These are phyloP conservation scores for Suhomyces bokatorum DNA, from an alignment of 1,139 yeast genomes.

Conservation along the genomic window DNA sequence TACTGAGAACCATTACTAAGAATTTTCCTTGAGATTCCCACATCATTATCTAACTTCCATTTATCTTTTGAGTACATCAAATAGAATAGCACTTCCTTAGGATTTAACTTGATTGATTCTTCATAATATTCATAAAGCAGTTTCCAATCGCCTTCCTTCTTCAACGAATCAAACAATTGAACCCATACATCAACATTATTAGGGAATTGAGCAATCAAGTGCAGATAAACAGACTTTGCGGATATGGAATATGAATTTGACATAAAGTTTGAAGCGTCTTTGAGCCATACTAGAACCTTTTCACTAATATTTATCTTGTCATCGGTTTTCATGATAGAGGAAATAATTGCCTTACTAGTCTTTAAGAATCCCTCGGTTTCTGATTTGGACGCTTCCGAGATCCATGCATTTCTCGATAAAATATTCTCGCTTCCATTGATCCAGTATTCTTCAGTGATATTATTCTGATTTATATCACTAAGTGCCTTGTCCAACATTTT, in stretches of 20 bases:
- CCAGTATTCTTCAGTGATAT: slow-evolving; percentile 4
- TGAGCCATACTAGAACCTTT: slow-evolving; percentile 25
- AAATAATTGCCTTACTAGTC: slow-evolving; percentile 42
- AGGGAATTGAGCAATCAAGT: slow-evolving; percentile 50
- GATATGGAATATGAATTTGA: slow-evolving; percentile 31
- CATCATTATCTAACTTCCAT: slow-evolving; percentile 51
- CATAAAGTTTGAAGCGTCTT: slow-evolving; percentile 43
- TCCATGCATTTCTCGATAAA: slow-evolving; percentile 43
- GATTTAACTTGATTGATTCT: slow-evolving; percentile 49
- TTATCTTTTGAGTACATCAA: slow-evolving; percentile 74
- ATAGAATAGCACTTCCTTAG: slow-evolving; percentile 51
- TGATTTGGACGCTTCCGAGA: slow-evolving; percentile 38
- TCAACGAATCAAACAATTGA: slow-evolving; percentile 49
- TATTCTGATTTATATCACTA: slow-evolving; percentile 26
- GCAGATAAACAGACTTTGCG: slow-evolving; percentile 50
- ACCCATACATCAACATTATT: slow-evolving; percentile 57
- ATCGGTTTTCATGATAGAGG: slow-evolving; percentile 21
- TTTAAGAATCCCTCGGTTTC: slow-evolving; percentile 37
- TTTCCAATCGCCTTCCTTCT: slow-evolving; percentile 20
- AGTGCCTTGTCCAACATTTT: slow-evolving; percentile 57
- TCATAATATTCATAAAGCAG: slow-evolving; percentile 53
- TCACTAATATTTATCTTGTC: slow-evolving; percentile 9
- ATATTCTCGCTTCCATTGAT: not conserved
- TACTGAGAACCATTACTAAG: slow-evolving; percentile 48
- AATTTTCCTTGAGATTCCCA: slow-evolving; percentile 53